Conservation (phyloP, 768 basidiomycete species). For the Lactarius tabidus region DNA sequence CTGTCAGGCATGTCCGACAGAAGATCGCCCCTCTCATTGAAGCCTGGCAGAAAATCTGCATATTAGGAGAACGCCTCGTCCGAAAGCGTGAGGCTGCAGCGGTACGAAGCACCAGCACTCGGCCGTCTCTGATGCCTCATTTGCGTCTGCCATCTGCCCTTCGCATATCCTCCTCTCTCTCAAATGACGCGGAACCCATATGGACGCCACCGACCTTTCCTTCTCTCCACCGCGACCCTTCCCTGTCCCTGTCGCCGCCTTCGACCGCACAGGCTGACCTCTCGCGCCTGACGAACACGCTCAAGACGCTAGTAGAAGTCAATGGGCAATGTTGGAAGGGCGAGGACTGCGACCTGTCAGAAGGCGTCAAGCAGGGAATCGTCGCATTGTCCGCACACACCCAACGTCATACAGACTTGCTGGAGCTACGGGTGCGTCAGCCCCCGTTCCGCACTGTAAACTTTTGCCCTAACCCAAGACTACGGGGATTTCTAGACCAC, state of each 20-base stretch:
- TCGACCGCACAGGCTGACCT: slow-evolving; percentile 65
- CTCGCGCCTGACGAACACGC: slow-evolving; percentile 75
- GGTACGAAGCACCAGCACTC: slow-evolving; percentile 64
- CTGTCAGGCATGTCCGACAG: slow-evolving; percentile 61
- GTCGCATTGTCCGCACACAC: slow-evolving; percentile 62
- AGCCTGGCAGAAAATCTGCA: slow-evolving; percentile 87
- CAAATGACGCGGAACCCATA: slow-evolving; percentile 30
- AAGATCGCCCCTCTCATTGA: slow-evolving; percentile 78
- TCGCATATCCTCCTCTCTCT: slow-evolving; percentile 33
- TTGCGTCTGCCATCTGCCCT: slow-evolving; percentile 50
- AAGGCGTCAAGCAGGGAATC: slow-evolving; percentile 72
- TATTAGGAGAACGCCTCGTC: slow-evolving; percentile 81
- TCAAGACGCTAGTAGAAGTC: slow-evolving; percentile 73
- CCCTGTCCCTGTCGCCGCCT: slow-evolving; percentile 7
- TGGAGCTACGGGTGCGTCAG: slow-evolving; percentile 63
- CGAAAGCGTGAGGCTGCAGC: slow-evolving; percentile 90
- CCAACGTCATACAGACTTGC: slow-evolving; percentile 65
- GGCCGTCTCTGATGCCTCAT: slow-evolving; percentile 67
- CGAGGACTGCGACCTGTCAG: slow-evolving; percentile 74
- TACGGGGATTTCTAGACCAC: slow-evolving; percentile 49
- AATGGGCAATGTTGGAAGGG: slow-evolving; percentile 82
- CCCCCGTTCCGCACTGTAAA: not conserved
- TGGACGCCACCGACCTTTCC: slow-evolving; percentile 30
- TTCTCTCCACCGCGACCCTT: slow-evolving; percentile 23
- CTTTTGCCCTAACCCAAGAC: not conserved